These are phyloP conservation scores for Salvia hispanica DNA, from an alignment of 257 asterid genomes.

Conservation along the genomic window DNA sequence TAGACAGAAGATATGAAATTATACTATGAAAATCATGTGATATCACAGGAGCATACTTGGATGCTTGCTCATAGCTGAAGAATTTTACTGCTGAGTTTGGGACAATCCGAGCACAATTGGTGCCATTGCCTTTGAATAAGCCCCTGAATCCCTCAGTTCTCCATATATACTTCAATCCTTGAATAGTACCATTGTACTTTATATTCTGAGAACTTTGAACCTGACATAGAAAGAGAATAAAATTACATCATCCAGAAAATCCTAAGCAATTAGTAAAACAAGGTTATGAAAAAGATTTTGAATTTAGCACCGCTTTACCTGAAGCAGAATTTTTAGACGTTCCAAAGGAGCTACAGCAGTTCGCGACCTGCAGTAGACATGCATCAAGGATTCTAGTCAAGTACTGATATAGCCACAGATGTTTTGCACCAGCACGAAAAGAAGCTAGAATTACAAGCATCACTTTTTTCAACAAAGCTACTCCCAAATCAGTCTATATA, in stretches of 20 bases:
- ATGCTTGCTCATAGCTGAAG: slow-evolving; percentile 99
- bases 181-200: slow-evolving; percentile 83
- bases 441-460: slow-evolving; percentile 22
- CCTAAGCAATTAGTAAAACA: neutral
- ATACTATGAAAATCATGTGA: slow-evolving; percentile 9
- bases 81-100: slow-evolving; percentile 98
- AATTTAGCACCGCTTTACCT: slow-evolving; percentile 50
- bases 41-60: slow-evolving; percentile 63
- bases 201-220: slow-evolving; percentile 91
- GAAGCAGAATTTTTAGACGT: slow-evolving; percentile 87
- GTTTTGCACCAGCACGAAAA: neutral
- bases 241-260: slow-evolving; percentile 5
- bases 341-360: slow-evolving; percentile 99
- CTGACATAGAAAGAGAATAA: slow-evolving; percentile 43
- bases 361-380: slow-evolving; percentile 69
- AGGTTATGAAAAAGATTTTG: neutral
- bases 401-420: slow-evolving; percentile 1
- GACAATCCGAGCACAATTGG: slow-evolving; percentile 93
- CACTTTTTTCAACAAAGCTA: slow-evolving; percentile 14
- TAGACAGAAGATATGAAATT: neutral
- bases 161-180: slow-evolving; percentile 90
- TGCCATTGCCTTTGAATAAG: slow-evolving; percentile 90
- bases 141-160: slow-evolving; percentile 88
- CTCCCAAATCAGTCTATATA: neutral
- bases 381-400: neutral